Conservation (phyloP, 352 stramenopile species). For the Globisporangium okanoganense region DNA sequence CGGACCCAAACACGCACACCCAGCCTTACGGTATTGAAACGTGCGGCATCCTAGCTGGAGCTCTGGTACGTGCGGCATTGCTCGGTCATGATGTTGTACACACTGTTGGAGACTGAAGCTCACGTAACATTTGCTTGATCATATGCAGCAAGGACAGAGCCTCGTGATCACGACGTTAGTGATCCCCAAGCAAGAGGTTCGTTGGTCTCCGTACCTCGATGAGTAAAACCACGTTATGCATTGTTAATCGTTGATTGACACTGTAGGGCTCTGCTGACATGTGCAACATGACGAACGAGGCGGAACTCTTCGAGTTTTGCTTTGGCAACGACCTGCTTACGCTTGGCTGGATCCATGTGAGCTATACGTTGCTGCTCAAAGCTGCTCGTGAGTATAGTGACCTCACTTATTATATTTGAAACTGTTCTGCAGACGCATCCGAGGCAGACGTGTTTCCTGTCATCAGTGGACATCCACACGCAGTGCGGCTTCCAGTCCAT, state of each 20-base stretch:
- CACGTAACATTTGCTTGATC: not conserved
- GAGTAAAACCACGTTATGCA: not conserved
- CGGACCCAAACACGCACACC: constrained; percentile 71
- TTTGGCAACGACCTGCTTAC: constrained; percentile 84
- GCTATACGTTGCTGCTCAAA: not conserved
- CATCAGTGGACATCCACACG: constrained; percentile 88
- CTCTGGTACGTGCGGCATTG: constrained; percentile 44
- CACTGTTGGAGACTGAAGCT: not conserved
- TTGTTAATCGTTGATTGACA: not conserved
- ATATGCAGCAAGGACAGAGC: constrained; percentile 46
- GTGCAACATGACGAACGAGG: constrained; percentile 85
- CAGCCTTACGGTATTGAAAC: constrained; percentile 86
- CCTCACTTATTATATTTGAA: not conserved
- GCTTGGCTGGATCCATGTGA: constrained; percentile 89
- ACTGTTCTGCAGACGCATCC: constrained; percentile 67
- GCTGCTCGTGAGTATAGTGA: not conserved
- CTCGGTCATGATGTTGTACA: not conserved
- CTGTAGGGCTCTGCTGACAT: constrained; percentile 85
- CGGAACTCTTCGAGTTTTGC: constrained; percentile 87
- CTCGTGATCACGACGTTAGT: constrained; percentile 82
- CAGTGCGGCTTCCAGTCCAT: constrained; percentile 90
- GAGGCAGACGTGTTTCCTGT: constrained; percentile 86
- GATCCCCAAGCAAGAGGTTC: constrained; percentile 79
- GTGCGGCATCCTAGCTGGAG: constrained; percentile 85
- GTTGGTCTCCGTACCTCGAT: constrained; percentile 11